phyloP scores from a whole-genome alignment of 2,329 filamentous ascomycete species.

The Magnaporthiopsis rhizophila region DNA sequence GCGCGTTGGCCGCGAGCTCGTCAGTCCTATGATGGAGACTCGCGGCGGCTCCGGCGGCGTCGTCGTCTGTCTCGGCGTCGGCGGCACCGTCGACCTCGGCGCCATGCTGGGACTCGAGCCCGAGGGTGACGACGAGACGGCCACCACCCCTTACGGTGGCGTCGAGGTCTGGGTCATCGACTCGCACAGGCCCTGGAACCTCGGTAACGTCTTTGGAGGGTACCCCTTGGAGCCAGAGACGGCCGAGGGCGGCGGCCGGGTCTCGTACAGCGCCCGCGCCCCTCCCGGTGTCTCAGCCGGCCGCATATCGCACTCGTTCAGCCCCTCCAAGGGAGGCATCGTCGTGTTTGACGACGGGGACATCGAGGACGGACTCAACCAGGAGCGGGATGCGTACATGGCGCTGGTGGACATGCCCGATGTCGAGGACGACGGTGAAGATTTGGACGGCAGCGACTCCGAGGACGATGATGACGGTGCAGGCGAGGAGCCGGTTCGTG shows the following conservation, averaged over 20 bases:
- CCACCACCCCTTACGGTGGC: constrained; percentile 51
- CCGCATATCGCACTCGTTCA: constrained; percentile 62
- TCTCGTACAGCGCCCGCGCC: constrained; percentile 31
- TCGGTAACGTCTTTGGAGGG: constrained; percentile 86
- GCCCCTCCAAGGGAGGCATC: constrained; percentile 74
- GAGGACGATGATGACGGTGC: constrained; percentile 39
- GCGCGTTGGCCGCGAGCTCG: constrained; percentile 68
- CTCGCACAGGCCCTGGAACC: constrained; percentile 85
- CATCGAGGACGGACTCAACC: constrained; percentile 70
- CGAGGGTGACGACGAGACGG: constrained; percentile 50
- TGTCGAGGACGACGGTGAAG: constrained; percentile 64
- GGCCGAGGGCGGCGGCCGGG: constrained; percentile 22
- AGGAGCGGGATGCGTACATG: constrained; percentile 74
- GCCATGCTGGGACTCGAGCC: constrained; percentile 67
- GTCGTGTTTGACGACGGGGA: constrained; percentile 96
- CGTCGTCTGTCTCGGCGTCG: constrained; percentile 86
- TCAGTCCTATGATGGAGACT: constrained; percentile 77
- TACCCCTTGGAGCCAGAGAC: constrained; percentile 46
- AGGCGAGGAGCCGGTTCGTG: constrained; percentile 33
- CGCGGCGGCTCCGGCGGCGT: constrained; percentile 80
- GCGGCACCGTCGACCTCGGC: constrained; percentile 82
- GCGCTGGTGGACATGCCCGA: constrained; percentile 88
- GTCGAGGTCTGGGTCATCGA: constrained; percentile 95
- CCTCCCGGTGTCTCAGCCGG: constrained; percentile 65
- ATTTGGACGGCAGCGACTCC: constrained; percentile 49